These are phyloP conservation scores for Malbranchea zuffiana DNA, from an alignment of 2,329 filamentous ascomycete genomes.

Conservation along the genomic window DNA sequence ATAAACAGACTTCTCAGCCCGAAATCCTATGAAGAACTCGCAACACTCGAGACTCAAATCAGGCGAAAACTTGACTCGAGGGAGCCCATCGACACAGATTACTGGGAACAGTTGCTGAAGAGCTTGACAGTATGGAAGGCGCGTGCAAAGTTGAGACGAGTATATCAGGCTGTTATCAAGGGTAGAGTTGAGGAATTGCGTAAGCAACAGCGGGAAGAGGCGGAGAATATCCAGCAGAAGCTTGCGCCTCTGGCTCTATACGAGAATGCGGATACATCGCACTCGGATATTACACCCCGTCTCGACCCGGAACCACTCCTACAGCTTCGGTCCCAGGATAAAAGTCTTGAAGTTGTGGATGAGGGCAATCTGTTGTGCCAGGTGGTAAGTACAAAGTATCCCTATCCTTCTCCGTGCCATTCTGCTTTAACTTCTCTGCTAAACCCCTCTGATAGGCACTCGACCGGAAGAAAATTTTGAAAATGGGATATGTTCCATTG, in stretches of 20 bases:
- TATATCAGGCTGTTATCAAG: conserved; percentile 65
- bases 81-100: conserved; percentile 89
- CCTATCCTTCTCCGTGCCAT: not conserved
- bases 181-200: conserved; percentile 56
- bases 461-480: conserved; percentile 51
- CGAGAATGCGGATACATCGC: not conserved
- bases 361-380: conserved; percentile 49
- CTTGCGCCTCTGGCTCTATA: conserved; percentile 40
- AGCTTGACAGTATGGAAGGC: conserved; percentile 86
- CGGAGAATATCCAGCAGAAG: conserved; percentile 44
- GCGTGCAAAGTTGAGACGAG: conserved; percentile 66
- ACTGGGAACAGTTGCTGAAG: conserved; percentile 86
- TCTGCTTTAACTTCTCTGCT: not conserved
- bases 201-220: conserved; percentile 57
- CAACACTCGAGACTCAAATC: conserved; percentile 77
- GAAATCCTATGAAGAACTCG: conserved; percentile 79
- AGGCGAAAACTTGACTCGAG: conserved; percentile 73
- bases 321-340: conserved; percentile 54
- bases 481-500: conserved; percentile 57
- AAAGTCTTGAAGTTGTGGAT: conserved; percentile 46
- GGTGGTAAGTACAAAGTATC: conserved; percentile 34
- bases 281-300: conserved; percentile 15
- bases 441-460: conserved; percentile 30
- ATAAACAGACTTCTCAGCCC: conserved; percentile 78
- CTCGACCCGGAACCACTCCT: conserved; percentile 57